Evolutionary conservation across 345 rosid species (phyloP).

Genomic region (Eutrema japonicum): DNA sequence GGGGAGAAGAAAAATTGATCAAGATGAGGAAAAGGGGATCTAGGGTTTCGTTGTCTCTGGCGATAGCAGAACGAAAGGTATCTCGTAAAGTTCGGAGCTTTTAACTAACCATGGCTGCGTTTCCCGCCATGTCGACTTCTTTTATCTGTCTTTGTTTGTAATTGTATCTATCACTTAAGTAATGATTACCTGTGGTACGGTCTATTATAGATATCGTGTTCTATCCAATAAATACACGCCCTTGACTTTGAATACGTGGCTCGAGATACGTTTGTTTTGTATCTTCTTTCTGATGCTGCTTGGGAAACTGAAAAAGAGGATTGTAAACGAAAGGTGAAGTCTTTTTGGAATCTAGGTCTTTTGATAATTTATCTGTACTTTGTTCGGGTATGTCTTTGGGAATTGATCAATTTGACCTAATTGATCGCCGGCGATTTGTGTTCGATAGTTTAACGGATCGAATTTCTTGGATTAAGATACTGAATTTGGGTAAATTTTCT

Average conservation of each 20-base stretch:
- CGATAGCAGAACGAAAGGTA: conserved; percentile 43
- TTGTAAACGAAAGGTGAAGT: conserved; percentile 36
- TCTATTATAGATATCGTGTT: conserved; percentile 4
- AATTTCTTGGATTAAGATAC: neutral
- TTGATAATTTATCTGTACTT: neutral
- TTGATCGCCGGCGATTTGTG: conserved; percentile 16
- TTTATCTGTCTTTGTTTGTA: neutral
- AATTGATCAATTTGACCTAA: conserved; percentile 18
- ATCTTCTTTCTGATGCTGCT: conserved; percentile 8
- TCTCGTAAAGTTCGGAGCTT: conserved; percentile 49
- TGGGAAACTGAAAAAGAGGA: conserved; percentile 22
- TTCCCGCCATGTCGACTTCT: conserved; percentile 51
- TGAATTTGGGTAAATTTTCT: neutral
- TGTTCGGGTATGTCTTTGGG: neutral
- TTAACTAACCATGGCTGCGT: conserved; percentile 45
- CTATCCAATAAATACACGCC: conserved; percentile 22
- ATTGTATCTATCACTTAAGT: neutral
- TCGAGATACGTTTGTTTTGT: neutral
- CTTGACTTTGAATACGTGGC: conserved; percentile 24
- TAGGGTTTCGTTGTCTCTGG: conserved; percentile 34
- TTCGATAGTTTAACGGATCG: neutral
- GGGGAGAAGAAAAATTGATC: neutral
- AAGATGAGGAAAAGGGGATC: conserved; percentile 34
- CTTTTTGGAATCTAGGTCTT: conserved; percentile 7
- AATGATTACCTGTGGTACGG: neutral